phyloP scores from a whole-genome alignment of 2,329 filamentous ascomycete genomes.

The Pyricularia sp. region DNA sequence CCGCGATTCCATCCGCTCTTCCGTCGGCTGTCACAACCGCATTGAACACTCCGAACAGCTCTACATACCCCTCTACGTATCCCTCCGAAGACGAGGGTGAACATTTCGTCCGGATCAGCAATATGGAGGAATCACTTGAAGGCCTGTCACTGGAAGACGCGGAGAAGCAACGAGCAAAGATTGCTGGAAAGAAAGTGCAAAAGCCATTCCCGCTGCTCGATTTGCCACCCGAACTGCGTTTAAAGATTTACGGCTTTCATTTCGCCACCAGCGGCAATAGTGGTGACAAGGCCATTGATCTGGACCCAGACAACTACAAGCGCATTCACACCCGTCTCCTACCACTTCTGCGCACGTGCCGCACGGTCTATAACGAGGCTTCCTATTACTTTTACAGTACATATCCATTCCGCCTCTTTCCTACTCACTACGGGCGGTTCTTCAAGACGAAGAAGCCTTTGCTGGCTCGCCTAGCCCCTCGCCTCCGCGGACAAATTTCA shows the following conservation, averaged over 20 bases:
- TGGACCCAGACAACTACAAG: conserved; percentile 58
- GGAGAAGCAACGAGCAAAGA: conserved; percentile 8
- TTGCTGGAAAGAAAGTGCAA: conserved; percentile 10
- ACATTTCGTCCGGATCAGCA: conserved; percentile 18
- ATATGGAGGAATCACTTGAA: conserved; percentile 29
- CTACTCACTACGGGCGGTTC: conserved; percentile 52
- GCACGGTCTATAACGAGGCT: conserved; percentile 52
- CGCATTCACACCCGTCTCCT: conserved; percentile 46
- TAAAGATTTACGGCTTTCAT: conserved; percentile 57
- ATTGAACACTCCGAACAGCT: conserved; percentile 25
- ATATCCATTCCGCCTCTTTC: conserved; percentile 57
- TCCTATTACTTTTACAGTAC: conserved; percentile 57
- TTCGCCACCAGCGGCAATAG: conserved; percentile 41
- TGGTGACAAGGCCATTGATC: conserved; percentile 43
- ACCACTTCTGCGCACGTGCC: conserved; percentile 50
- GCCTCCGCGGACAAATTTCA: conserved; percentile 50
- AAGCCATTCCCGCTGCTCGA: conserved; percentile 55
- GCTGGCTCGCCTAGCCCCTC: conserved; percentile 53
- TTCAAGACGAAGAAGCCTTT: conserved; percentile 68
- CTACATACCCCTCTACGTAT: conserved; percentile 26
- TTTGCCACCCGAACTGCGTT: conserved; percentile 60
- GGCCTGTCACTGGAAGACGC: conserved; percentile 31
- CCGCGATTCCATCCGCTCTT: conserved; percentile 5
- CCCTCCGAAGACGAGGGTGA: conserved; percentile 24
- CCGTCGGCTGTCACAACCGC: conserved; percentile 22